Conservation (phyloP, 345 rosid genomes). For the Eucalyptus guilfoylei region DNA sequence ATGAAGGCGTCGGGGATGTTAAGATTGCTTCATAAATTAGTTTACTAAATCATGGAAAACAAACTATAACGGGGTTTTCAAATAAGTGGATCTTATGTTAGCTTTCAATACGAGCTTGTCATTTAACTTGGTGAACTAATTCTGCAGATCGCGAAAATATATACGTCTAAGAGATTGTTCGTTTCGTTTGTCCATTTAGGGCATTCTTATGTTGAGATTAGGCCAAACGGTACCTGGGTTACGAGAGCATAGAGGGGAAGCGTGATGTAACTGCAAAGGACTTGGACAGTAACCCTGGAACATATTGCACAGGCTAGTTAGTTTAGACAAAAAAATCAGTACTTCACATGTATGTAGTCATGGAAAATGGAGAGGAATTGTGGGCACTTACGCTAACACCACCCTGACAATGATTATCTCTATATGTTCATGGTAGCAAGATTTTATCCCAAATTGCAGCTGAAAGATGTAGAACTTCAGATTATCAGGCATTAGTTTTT, state of each 20-base stretch:
- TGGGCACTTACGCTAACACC: constrained; percentile 50
- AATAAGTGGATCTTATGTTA: background rate
- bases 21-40: background rate
- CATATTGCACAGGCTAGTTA: background rate
- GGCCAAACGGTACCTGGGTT: constrained; percentile 32
- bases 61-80: background rate
- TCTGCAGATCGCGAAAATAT: background rate
- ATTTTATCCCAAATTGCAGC: constrained; percentile 31
- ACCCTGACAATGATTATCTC: constrained; percentile 29
- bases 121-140: background rate
- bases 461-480: constrained; percentile 1
- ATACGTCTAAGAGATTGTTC: background rate
- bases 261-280: constrained; percentile 65
- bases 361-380: background rate
- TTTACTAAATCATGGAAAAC: background rate
- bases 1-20: background rate
- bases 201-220: background rate
- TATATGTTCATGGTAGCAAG: constrained; percentile 49
- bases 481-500: background rate
- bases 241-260: constrained; percentile 80
- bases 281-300: constrained; percentile 50
- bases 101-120: background rate
- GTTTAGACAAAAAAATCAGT: background rate
- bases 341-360: background rate
- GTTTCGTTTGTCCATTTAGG: background rate